Evolutionary conservation across 495 filamentous ascomycete species (phyloP), one percentile per base, ranked within the genome.

Genomic region (Darksidea phi): DNA sequence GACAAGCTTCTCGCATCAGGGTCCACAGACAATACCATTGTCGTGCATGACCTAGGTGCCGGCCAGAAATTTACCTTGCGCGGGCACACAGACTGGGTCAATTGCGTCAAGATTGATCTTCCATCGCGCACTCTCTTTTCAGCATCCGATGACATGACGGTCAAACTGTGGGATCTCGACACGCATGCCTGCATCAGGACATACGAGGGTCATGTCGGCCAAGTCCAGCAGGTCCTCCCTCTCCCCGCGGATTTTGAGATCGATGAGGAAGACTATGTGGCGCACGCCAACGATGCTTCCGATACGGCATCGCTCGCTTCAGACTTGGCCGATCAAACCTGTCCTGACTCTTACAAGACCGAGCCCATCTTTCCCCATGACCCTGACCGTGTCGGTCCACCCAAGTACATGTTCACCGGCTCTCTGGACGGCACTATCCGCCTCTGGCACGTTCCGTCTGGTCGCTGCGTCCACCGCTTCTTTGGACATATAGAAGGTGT

Each of bases 401-500:
- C 91, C 0, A 82, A 86, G 6, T 96, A 95, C 73, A 95, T 99
- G 76, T 81, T 97, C 24, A 97, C 91, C 1, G 91, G 88, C 60
- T 89, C 88, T 5, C 82, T 99, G 20, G 94, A 99, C 71, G 84
- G 83, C 41, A 96, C 90, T 6, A 90, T 99, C 60, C 87, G 94
- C 12, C 80, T 97, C 26, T 99, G 94, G 94, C 90, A 97, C 71
- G 86, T 91, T 8, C 82, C 82, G 42, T 90, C 86, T 6, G 91
- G 88, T 46, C 78, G 80, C 63, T 95, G 90, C 68, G 76, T 95
- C 10, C 89, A 89, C 52, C 97, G 90, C 3, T 93, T 96, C 75
- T 99, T 97, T 61, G 94, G 94, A 0, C 94, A 99, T 64, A 78
- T 99, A 21, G 94, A 97, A 72, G 94, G 94, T 23, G 86, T 99